These are phyloP conservation scores for Uromyces viciae-fabae DNA, from an alignment of 1,284 basidiomycete species.

Conservation along the genomic window DNA sequence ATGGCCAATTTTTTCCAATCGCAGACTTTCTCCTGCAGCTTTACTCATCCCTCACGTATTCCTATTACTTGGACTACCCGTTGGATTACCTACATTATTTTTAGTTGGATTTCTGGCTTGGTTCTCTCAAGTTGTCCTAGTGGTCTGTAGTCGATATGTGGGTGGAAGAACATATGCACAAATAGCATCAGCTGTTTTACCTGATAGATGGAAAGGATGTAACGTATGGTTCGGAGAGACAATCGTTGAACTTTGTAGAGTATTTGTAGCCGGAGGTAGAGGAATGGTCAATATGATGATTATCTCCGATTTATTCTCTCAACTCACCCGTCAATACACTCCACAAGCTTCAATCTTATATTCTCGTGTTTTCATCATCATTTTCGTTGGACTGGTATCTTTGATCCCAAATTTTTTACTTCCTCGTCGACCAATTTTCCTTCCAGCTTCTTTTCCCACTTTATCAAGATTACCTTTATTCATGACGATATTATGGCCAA, in stretches of 20 bases:
- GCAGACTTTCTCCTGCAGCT: constrained; percentile 48
- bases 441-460: constrained; percentile 46
- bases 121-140: constrained; percentile 50
- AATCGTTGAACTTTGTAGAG: constrained; percentile 24
- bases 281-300: constrained; percentile 46
- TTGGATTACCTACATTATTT: constrained; percentile 50
- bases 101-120: constrained; percentile 49
- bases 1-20: neutral
- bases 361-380: constrained; percentile 42
- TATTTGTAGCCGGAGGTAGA: constrained; percentile 39
- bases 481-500: constrained; percentile 49
- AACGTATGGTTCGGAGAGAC: constrained; percentile 39
- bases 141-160: constrained; percentile 51
- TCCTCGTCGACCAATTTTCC: constrained; percentile 34
- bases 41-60: constrained; percentile 51
- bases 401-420: constrained; percentile 34
- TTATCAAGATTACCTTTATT: constrained; percentile 48
- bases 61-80: constrained; percentile 48
- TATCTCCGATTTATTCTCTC: constrained; percentile 35
- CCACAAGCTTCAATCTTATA: constrained; percentile 43
- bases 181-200: constrained; percentile 50
- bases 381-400: constrained; percentile 22
- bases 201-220: constrained; percentile 48
- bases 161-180: constrained; percentile 51
- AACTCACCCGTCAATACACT: constrained; percentile 43